Percentiles rank a stretch among this genome's conserved stretches.
Evolutionary conservation across 768 basidiomycete species (phyloP).

Genomic region (Pholiota microspora): DNA sequence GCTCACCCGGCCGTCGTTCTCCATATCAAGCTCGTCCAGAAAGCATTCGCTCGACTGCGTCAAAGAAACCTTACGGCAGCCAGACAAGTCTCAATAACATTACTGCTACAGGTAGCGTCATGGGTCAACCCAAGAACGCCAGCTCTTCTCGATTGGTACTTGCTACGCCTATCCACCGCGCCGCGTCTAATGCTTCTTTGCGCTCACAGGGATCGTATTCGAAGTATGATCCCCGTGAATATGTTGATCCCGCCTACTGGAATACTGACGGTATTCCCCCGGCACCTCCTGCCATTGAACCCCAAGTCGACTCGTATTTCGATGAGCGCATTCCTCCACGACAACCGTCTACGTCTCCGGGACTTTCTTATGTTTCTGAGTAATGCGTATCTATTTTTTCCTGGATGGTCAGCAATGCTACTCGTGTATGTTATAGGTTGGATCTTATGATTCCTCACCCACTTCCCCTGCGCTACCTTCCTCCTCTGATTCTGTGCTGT

Average conservation of each 20-base stretch:
- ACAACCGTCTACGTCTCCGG: conserved; percentile 15
- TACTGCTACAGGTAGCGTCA: conserved; percentile 7
- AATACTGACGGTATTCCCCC: conserved; percentile 13
- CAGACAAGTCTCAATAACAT: conserved; percentile 13
- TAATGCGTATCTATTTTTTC: too few species aligned
- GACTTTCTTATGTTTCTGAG: conserved; percentile 17
- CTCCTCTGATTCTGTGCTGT: not conserved
- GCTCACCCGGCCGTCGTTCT: not conserved
- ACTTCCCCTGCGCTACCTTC: not conserved
- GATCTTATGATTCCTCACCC: not conserved
- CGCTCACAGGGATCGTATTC: conserved; percentile 26
- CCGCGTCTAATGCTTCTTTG: conserved; percentile 28
- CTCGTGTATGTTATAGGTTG: too few species aligned
- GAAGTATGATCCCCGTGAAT: conserved; percentile 26
- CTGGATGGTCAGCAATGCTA: too few species aligned
- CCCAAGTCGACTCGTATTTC: conserved; percentile 2
- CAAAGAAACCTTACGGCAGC: conserved; percentile 10
- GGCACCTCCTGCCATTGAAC: conserved; percentile 5
- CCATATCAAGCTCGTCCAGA: conserved; percentile 9
- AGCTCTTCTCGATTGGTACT: conserved; percentile 12
- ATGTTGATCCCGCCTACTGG: conserved; percentile 34
- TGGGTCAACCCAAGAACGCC: conserved; percentile 1
- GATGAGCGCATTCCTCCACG: conserved; percentile 6
- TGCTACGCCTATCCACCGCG: conserved; percentile 20
- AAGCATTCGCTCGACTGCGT: conserved; percentile 13